These are phyloP conservation scores for Diaporthe capsici DNA, from an alignment of 2,329 filamentous ascomycete species.

Conservation along the genomic window DNA sequence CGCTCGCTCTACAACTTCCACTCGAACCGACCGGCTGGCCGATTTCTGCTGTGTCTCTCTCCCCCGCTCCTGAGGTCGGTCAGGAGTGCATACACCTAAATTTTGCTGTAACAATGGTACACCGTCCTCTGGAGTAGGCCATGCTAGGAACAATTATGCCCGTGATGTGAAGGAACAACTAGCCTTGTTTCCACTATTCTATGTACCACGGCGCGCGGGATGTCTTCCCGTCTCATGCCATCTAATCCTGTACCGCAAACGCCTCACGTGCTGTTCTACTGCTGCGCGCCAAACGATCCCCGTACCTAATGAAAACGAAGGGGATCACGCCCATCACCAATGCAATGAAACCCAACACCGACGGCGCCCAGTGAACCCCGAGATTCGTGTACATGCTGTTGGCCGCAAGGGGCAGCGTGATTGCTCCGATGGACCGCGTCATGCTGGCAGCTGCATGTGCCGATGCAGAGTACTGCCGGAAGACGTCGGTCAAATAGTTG, in stretches of 20 bases:
- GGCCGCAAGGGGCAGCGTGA: conserved; percentile 13
- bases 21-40: no score
- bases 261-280: conserved; percentile 15
- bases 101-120: not conserved
- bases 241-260: not conserved
- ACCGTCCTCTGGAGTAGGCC: not conserved
- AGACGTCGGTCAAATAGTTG: conserved; percentile 17
- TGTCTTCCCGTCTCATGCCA: no score
- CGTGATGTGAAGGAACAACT: not conserved
- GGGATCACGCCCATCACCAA: conserved; percentile 4
- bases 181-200: not conserved
- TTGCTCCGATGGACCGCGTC: conserved; percentile 9
- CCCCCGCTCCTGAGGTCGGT: not conserved
- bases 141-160: not conserved
- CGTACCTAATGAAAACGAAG: conserved; percentile 1
- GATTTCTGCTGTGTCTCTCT: no score
- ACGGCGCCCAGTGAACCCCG: conserved; percentile 9
- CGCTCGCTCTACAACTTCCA: no score
- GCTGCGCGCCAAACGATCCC: conserved; percentile 5
- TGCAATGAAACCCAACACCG: conserved; percentile 10
- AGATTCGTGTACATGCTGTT: conserved; percentile 20
- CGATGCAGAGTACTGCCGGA: conserved; percentile 15
- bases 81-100: not conserved
- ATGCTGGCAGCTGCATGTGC: conserved; percentile 17
- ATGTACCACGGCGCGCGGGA: no score